Evolutionary conservation across 1,139 yeast genomes (phyloP).

Genomic region (Yamadazyma trypodendri): DNA sequence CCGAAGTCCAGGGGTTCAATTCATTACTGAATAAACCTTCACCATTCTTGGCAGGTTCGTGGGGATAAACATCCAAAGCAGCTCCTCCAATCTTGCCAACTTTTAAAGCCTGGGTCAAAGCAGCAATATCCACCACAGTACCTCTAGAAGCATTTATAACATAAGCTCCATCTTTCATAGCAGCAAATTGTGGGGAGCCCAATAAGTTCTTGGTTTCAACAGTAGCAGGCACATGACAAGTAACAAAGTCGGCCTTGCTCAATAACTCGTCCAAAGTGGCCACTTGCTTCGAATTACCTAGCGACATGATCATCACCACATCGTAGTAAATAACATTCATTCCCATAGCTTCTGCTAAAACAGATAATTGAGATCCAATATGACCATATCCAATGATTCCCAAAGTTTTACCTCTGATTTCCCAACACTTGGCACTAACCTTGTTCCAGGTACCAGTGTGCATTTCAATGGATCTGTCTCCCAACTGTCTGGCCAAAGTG

Average conservation of each 20-base stretch:
- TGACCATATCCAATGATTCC: conserved; percentile 99
- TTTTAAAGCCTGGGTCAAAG: conserved; percentile 86
- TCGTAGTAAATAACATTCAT: conserved; percentile 96
- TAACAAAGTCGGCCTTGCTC: conserved; percentile 78
- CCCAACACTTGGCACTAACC: conserved; percentile 96
- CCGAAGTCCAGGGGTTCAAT: conserved; percentile 82
- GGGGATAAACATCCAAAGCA: conserved; percentile 94
- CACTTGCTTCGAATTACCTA: conserved; percentile 97
- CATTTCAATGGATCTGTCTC: conserved; percentile 94
- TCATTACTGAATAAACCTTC: conserved; percentile 69
- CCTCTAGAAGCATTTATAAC: conserved; percentile 97
- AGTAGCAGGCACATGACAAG: conserved; percentile 94
- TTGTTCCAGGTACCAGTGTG: conserved; percentile 99
- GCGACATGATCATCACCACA: conserved; percentile 87
- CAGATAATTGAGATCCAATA: conserved; percentile 96
- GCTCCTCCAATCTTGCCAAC: conserved; percentile 96
- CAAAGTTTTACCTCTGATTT: conserved; percentile 95
- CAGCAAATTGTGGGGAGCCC: conserved; percentile 86
- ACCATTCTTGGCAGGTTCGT: conserved; percentile 98
- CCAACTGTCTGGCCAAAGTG: conserved; percentile 91
- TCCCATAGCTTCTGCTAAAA: conserved; percentile 96
- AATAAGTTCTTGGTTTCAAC: conserved; percentile 89
- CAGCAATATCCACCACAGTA: conserved; percentile 94
- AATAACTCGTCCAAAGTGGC: conserved; percentile 80
- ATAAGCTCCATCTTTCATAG: conserved; percentile 96